These are phyloP conservation scores for Tylopilus felleus DNA, from an alignment of 768 basidiomycete species.

Conservation along the genomic window DNA sequence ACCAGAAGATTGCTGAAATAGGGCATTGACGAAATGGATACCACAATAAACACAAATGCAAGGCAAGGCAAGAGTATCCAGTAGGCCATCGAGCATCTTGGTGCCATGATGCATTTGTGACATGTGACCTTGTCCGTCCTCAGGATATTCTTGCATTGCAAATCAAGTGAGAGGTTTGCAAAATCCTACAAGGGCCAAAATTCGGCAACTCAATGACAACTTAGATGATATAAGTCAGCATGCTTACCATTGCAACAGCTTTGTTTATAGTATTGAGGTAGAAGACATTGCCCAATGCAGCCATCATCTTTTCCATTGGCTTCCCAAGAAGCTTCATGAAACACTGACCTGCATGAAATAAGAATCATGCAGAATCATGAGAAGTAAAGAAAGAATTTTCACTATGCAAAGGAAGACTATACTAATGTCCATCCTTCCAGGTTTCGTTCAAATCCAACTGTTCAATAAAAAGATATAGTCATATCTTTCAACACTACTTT, in stretches of 20 bases:
- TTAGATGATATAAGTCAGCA: no score
- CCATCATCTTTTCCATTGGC: conserved; percentile 20
- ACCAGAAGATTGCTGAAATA: conserved; percentile 9
- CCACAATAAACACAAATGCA: conserved; percentile 13
- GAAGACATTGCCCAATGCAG: conserved; percentile 25
- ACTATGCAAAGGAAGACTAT: no score
- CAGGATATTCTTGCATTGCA: conserved; percentile 29
- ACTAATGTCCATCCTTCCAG: no score
- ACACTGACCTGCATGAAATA: no score
- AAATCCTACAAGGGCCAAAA: conserved; percentile 7
- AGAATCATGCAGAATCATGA: no score
- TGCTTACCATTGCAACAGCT: conserved; percentile 19
- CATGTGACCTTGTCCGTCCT: conserved; percentile 19
- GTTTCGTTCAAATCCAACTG: no score
- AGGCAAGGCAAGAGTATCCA: conserved; percentile 22
- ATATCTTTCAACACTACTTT: no score
- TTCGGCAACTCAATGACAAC: background rate
- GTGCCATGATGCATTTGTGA: conserved; percentile 25
- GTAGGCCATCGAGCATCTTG: conserved; percentile 31
- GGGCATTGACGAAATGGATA: conserved; percentile 28
- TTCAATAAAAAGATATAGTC: no score
- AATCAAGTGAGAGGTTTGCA: conserved; percentile 23
- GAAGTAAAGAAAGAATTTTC: no score
- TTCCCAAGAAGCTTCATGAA: conserved; percentile 20
- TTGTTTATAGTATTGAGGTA: conserved; percentile 23